These are phyloP conservation scores for Aspergillus puulaauensis DNA, from an alignment of 2,329 filamentous ascomycete species.

Conservation along the genomic window DNA sequence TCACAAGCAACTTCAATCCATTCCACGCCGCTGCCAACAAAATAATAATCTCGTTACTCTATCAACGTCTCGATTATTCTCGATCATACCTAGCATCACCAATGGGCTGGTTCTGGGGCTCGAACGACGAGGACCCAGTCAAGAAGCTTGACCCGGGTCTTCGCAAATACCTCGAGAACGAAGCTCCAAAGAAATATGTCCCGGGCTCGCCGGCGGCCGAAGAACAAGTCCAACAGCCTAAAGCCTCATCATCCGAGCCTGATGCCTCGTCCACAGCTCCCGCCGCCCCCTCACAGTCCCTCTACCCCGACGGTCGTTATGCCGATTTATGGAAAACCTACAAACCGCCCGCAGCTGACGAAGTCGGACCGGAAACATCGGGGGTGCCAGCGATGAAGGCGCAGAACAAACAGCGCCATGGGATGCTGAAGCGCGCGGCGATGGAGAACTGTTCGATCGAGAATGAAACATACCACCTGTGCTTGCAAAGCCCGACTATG, in stretches of 20 bases:
- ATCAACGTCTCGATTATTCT: too few relatives aligned
- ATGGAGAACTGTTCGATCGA: constrained; percentile 92
- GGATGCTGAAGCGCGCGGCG: constrained; percentile 74
- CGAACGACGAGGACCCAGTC: constrained; percentile 61
- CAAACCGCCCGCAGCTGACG: constrained; percentile 61
- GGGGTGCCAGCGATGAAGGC: constrained; percentile 82
- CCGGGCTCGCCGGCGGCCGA: constrained; percentile 28
- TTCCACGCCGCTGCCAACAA: too few relatives aligned
- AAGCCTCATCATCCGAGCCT: constrained; percentile 19
- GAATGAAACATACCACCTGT: neutral
- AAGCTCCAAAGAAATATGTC: constrained; percentile 71
- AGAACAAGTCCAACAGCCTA: constrained; percentile 24
- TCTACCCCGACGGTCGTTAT: constrained; percentile 69
- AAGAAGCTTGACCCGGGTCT: constrained; percentile 78
- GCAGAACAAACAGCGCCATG: constrained; percentile 78
- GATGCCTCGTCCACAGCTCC: constrained; percentile 33
- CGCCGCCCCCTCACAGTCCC: constrained; percentile 50
- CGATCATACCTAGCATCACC: neutral
- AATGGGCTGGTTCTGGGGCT: constrained; percentile 66
- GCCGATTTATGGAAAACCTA: constrained; percentile 94
- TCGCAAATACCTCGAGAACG: constrained; percentile 79
- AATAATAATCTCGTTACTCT: too few relatives aligned
- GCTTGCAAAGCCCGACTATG: constrained; percentile 74
- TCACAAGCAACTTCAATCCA: neutral
- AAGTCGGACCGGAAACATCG: constrained; percentile 71